Conservation (phyloP, 495 filamentous ascomycete genomes). For the Aspergillus nanangensis region DNA sequence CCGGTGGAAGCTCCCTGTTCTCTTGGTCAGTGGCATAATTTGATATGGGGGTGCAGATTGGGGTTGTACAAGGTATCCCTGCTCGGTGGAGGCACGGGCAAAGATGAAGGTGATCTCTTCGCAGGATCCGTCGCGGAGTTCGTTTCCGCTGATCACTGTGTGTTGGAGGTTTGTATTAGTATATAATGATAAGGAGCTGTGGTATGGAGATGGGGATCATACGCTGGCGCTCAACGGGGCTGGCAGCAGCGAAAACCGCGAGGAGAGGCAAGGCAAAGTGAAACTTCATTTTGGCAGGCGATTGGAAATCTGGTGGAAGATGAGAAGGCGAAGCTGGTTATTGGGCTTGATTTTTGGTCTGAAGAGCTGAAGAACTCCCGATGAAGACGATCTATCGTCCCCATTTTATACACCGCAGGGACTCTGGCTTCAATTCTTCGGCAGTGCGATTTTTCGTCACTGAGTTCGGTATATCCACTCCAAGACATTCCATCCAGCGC, state of each 20-base stretch:
- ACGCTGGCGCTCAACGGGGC: slow-evolving; percentile 19
- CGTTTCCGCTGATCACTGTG: slow-evolving; percentile 22
- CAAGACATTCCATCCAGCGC: no score
- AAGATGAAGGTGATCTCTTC: slow-evolving; percentile 46
- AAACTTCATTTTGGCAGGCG: slow-evolving; percentile 7
- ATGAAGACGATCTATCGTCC: no score
- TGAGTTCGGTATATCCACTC: no score
- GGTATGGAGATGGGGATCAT: slow-evolving; percentile 1
- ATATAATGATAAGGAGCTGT: no score
- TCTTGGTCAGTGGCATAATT: no score
- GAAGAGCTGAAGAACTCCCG: no score
- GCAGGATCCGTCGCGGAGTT: slow-evolving; percentile 40
- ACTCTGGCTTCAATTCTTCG: no score
- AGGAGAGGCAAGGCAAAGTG: slow-evolving; percentile 5
- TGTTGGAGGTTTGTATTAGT: no score
- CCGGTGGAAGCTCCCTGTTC: slow-evolving; percentile 24
- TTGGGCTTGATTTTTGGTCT: no score
- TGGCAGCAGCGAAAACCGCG: slow-evolving; percentile 15
- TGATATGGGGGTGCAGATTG: not conserved
- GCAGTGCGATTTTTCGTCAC: no score
- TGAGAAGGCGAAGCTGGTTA: not conserved
- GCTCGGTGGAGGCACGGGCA: slow-evolving; percentile 44
- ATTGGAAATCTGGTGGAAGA: not conserved
- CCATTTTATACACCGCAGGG: no score
- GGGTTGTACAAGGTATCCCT: slow-evolving; percentile 35